Evolutionary conservation across 768 basidiomycete species (phyloP).

Genomic region (Lactarius vividus): DNA sequence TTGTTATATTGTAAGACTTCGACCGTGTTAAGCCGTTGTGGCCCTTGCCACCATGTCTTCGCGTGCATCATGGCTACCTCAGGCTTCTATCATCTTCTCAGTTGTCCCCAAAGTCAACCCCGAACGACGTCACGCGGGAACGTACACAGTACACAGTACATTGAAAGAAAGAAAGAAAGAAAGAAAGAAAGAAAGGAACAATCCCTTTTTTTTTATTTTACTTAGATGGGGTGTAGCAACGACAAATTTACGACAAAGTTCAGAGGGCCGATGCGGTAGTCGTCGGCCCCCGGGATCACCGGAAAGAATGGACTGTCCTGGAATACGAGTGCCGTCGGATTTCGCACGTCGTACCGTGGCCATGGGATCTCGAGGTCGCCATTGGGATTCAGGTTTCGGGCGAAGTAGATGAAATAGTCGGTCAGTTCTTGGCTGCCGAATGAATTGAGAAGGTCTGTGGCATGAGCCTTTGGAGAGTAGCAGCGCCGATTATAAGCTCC

Average conservation of each 20-base stretch:
- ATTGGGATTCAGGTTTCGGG: constrained; percentile 15
- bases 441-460: constrained; percentile 12
- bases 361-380: background rate
- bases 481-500: background rate
- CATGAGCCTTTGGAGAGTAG: constrained; percentile 7
- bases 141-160: background rate
- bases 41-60: background rate
- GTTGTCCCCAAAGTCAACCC: background rate
- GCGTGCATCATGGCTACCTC: background rate
- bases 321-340: constrained; percentile 12
- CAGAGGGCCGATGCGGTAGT: constrained; percentile 17
- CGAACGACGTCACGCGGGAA: background rate
- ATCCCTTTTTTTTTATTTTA: background rate
- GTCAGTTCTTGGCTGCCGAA: constrained; percentile 5
- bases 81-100: background rate
- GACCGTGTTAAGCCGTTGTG: too few species aligned
- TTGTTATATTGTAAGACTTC: background rate
- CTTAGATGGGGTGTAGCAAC: constrained; percentile 19
- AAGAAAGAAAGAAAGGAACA: too few species aligned
- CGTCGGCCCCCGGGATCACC: background rate
- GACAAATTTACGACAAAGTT: constrained; percentile 17
- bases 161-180: too few species aligned
- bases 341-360: constrained; percentile 12
- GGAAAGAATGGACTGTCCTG: constrained; percentile 10
- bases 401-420: constrained; percentile 19